Evolutionary conservation across 129 eudicot species (phyloP).

Genomic region (Dittrichia graveolens): DNA sequence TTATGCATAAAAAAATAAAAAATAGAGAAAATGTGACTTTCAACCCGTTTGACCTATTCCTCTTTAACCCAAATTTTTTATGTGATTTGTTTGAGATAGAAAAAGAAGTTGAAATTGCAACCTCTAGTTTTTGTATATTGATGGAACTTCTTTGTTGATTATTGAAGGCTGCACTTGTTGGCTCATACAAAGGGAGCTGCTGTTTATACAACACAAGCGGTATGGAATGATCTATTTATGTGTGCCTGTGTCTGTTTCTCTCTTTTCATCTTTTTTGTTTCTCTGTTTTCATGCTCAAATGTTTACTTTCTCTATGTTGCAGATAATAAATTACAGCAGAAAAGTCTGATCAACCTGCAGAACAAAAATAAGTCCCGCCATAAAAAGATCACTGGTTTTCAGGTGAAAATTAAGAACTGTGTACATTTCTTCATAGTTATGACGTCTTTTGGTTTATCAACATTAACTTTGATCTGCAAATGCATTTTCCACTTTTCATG

Average conservation of each 20-base stretch:
- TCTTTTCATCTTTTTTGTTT: not conserved
- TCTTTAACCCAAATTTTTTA: not conserved
- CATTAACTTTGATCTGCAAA: slow-evolving; percentile 5
- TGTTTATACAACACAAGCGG: slow-evolving; percentile 79
- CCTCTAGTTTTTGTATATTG: slow-evolving; percentile 17
- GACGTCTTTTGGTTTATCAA: not conserved
- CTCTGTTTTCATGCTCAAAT: not conserved
- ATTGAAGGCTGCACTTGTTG: slow-evolving; percentile 94
- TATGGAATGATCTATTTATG: slow-evolving; percentile 32
- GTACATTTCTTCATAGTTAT: not conserved
- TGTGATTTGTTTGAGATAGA: not conserved
- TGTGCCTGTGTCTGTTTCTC: not conserved
- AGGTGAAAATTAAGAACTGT: slow-evolving; percentile 45
- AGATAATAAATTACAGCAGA: slow-evolving; percentile 81
- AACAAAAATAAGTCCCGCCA: slow-evolving; percentile 87
- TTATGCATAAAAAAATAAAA: too few relatives aligned
- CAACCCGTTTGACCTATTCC: not conserved
- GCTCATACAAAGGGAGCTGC: slow-evolving; percentile 97
- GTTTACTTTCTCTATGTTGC: slow-evolving; percentile 22
- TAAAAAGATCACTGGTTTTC: slow-evolving; percentile 94
- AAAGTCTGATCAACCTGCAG: slow-evolving; percentile 76
- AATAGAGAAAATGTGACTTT: not conserved
- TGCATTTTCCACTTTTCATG: not conserved
- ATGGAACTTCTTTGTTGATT: slow-evolving; percentile 35
- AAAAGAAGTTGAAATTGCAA: not conserved